Conservation (phyloP, 345 rosid genomes). For the Litchi chinensis region DNA sequence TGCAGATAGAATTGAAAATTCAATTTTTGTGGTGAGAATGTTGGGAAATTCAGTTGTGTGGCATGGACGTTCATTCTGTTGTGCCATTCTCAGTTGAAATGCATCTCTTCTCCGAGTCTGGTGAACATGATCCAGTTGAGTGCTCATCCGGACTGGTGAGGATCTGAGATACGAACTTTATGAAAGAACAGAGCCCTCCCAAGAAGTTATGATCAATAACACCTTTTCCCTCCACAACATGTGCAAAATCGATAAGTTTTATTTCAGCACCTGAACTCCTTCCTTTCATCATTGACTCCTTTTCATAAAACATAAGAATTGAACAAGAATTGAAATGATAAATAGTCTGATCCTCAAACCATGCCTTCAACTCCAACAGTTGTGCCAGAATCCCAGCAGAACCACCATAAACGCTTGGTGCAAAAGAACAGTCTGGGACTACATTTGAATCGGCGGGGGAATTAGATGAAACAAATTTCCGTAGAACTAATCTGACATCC, state of each 20-base stretch:
- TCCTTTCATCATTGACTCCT: constrained; percentile 47
- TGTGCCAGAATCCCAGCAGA: constrained; percentile 71
- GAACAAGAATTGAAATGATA: constrained; percentile 92
- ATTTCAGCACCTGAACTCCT: constrained; percentile 43
- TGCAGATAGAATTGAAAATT: background rate
- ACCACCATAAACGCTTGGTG: constrained; percentile 58
- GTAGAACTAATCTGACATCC: constrained; percentile 55
- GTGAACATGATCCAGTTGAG: constrained; percentile 22
- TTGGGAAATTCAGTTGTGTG: background rate
- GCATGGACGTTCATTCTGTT: background rate
- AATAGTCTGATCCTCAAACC: constrained; percentile 90
- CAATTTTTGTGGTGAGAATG: background rate
- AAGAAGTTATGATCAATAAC: constrained; percentile 93
- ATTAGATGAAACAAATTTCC: constrained; percentile 83
- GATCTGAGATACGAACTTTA: constrained; percentile 73
- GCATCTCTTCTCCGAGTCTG: constrained; percentile 29
- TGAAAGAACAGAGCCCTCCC: constrained; percentile 92
- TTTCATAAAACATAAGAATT: constrained; percentile 69
- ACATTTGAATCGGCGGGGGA: constrained; percentile 29
- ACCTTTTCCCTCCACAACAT: constrained; percentile 78
- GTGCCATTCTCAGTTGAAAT: constrained; percentile 16
- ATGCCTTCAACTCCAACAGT: constrained; percentile 72
- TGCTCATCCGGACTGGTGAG: constrained; percentile 47
- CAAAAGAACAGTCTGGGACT: constrained; percentile 63
- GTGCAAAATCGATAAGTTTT: constrained; percentile 95